These are phyloP conservation scores for Hibiscus trionum DNA, from an alignment of 345 rosid genomes.

Conservation along the genomic window DNA sequence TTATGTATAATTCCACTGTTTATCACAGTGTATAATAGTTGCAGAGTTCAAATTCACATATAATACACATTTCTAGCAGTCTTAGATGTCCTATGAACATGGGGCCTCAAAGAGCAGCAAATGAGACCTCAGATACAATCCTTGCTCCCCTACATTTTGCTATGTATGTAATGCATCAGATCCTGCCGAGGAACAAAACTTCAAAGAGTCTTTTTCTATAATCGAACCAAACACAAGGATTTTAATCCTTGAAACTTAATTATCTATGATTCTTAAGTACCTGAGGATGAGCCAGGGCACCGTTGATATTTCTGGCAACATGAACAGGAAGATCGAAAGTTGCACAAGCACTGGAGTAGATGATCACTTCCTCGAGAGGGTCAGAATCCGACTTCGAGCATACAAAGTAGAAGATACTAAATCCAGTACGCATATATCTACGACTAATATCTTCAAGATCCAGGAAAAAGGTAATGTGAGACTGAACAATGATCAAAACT, in stretches of 20 bases:
- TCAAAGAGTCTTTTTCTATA: too few relatives aligned
- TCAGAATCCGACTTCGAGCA: constrained; percentile 53
- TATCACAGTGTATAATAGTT: background rate
- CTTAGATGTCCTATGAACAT: background rate
- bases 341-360: constrained; percentile 77
- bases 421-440: constrained; percentile 87
- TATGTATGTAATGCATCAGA: constrained; percentile 73
- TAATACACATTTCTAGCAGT: background rate
- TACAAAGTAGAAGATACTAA: constrained; percentile 59
- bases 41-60: background rate
- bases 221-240: background rate
- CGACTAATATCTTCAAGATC: constrained; percentile 56
- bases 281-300: constrained; percentile 74
- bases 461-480: background rate
- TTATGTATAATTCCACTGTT: background rate
- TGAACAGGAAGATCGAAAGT: constrained; percentile 67
- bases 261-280: constrained; percentile 23
- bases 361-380: constrained; percentile 62
- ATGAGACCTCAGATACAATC: constrained; percentile 59
- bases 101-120: constrained; percentile 17
- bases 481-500: background rate
- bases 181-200: too few relatives aligned
- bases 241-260: background rate
- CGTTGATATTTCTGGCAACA: constrained; percentile 44
- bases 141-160: constrained; percentile 88